Evolutionary conservation across 2,329 filamentous ascomycete species (phyloP).

Genomic region (Biscogniauxia marginata): DNA sequence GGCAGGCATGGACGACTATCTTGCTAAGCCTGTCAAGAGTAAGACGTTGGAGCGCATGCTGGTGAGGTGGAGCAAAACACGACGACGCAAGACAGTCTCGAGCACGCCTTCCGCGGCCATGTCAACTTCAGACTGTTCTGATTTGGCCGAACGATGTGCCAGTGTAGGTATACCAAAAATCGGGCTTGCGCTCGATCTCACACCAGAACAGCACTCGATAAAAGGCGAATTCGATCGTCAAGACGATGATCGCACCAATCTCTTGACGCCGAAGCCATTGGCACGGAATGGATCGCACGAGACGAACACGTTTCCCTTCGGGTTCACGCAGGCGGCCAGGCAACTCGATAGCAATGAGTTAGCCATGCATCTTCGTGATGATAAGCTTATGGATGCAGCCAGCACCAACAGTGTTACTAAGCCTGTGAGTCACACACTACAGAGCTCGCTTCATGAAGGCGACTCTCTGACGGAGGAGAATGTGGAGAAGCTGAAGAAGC

Average conservation of each 20-base stretch:
- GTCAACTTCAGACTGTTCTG: conserved; percentile 45
- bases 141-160: conserved; percentile 41
- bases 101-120: conserved; percentile 23
- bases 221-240: conserved; percentile 4
- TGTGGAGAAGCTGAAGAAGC: conserved; percentile 45
- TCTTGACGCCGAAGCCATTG: conserved; percentile 42
- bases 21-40: conserved; percentile 71
- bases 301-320: conserved; percentile 40
- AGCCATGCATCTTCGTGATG: conserved; percentile 44
- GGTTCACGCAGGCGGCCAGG: conserved; percentile 28
- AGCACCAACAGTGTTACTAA: conserved; percentile 34
- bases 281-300: conserved; percentile 37
- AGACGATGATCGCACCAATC: conserved; percentile 16
- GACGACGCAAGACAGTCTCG: conserved; percentile 23
- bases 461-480: conserved; percentile 55
- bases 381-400: conserved; percentile 47
- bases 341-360: conserved; percentile 37
- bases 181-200: conserved; percentile 8
- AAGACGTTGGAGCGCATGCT: conserved; percentile 69
- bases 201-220: conserved; percentile 16
- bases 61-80: conserved; percentile 59
- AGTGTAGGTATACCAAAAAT: conserved; percentile 24
- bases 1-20: conserved; percentile 75
- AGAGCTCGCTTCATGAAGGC: conserved; percentile 32
- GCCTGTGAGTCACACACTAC: conserved; percentile 10